Conservation (phyloP, 2,329 filamentous ascomycete species). For the Erysiphe pulchra region DNA sequence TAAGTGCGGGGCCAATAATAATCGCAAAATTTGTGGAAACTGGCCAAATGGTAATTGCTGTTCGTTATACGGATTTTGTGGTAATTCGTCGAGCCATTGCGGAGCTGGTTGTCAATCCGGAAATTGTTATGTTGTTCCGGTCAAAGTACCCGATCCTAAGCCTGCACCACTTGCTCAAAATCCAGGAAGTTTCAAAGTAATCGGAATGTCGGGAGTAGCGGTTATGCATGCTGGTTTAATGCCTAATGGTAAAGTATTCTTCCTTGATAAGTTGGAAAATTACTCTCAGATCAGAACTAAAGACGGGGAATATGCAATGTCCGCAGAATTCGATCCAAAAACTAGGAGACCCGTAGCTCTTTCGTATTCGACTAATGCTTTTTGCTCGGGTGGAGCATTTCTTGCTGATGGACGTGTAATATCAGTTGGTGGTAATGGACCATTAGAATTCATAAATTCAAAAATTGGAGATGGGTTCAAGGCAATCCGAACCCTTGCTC, state of each 20-base stretch:
- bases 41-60: conserved; percentile 28
- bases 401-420: conserved; percentile 28
- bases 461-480: conserved; percentile 32
- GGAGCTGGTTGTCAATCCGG: conserved; percentile 1
- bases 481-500: conserved; percentile 26
- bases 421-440: conserved; percentile 30
- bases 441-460: conserved; percentile 26
- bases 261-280: conserved; percentile 37
- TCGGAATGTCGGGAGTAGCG: conserved; percentile 32
- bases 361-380: conserved; percentile 29
- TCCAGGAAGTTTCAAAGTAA: conserved; percentile 21
- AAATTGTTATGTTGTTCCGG: not conserved
- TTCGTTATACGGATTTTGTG: conserved; percentile 22
- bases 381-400: conserved; percentile 33
- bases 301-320: conserved; percentile 31
- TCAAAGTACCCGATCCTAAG: conserved; percentile 18
- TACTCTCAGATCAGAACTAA: conserved; percentile 28
- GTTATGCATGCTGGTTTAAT: conserved; percentile 35
- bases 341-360: conserved; percentile 21
- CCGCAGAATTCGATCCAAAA: conserved; percentile 28
- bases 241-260: conserved; percentile 30
- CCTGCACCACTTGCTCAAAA: conserved; percentile 20
- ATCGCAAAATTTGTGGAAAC: conserved; percentile 22
- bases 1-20: conserved; percentile 24
- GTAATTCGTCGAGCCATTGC: conserved; percentile 2